These are phyloP conservation scores for Trichophyton schoenleinii DNA, from an alignment of 2,329 filamentous ascomycete genomes.

Conservation along the genomic window DNA sequence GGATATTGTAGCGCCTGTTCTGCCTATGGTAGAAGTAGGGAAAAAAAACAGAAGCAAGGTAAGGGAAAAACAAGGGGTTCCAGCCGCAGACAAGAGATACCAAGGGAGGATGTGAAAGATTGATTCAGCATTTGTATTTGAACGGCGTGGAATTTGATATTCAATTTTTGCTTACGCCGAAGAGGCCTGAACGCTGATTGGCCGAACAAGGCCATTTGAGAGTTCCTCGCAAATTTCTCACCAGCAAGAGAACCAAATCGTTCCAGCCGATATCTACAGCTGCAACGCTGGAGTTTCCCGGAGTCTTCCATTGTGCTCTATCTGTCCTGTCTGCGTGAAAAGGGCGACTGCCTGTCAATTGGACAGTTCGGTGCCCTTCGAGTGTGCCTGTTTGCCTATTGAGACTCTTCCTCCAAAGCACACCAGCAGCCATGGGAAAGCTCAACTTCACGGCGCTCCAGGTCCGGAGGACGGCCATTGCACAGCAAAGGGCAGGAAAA, in stretches of 20 bases:
- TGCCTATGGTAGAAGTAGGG: background rate
- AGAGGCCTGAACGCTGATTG: slow-evolving; percentile 1
- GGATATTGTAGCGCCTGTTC: background rate
- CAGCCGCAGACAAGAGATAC: too few relatives aligned
- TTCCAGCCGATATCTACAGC: background rate
- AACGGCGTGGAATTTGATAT: background rate
- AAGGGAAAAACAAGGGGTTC: background rate
- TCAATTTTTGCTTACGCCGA: background rate
- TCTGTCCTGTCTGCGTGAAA: background rate
- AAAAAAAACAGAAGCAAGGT: background rate
- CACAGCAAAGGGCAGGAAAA: slow-evolving; percentile 27
- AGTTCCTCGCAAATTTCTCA: background rate
- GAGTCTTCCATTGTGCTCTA: background rate
- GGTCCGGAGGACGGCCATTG: slow-evolving; percentile 33
- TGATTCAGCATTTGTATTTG: background rate
- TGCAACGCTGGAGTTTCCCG: background rate
- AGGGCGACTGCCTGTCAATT: background rate
- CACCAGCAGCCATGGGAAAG: slow-evolving; percentile 28
- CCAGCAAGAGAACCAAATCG: background rate
- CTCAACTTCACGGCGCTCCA: slow-evolving; percentile 36
- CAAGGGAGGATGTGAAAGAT: too few relatives aligned
- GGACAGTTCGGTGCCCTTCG: background rate
- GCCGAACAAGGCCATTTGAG: background rate
- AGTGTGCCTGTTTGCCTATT: background rate
- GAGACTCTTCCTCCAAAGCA: background rate